phyloP scores from a whole-genome alignment of 148 eudicot species.

The Nyssa sinensis region DNA sequence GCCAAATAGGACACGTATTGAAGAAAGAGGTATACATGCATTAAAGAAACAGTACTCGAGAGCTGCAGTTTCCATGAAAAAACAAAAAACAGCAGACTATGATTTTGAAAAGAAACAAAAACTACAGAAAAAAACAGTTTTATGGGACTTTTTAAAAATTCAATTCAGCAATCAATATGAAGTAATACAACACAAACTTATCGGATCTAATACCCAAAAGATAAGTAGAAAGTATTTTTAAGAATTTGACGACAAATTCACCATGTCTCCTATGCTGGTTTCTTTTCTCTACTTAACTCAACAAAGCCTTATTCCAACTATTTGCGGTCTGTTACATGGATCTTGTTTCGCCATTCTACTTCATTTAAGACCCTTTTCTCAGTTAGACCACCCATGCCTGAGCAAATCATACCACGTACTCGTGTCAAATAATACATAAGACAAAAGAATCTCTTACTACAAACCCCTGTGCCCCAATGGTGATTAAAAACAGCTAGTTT shows the following conservation, averaged over 20 bases:
- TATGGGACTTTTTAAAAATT: background rate
- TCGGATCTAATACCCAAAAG: too few relatives aligned
- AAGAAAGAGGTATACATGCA: background rate
- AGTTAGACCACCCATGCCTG: too few relatives aligned
- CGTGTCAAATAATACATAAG: background rate
- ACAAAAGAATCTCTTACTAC: too few relatives aligned
- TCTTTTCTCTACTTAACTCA: background rate
- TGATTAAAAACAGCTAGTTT: too few relatives aligned
- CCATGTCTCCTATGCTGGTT: too few relatives aligned
- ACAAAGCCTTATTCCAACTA: background rate
- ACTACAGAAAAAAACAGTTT: background rate
- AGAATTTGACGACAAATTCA: background rate
- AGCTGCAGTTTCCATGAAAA: constrained; percentile 4
- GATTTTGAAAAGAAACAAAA: constrained; percentile 12
- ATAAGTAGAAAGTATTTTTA: too few relatives aligned
- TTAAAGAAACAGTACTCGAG: background rate
- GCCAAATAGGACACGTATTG: background rate
- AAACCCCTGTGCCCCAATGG: too few relatives aligned
- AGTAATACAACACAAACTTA: too few relatives aligned
- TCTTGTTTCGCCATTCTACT: too few relatives aligned
- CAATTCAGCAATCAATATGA: background rate
- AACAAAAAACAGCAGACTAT: background rate
- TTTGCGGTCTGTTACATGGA: too few relatives aligned
- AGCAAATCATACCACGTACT: too few relatives aligned
- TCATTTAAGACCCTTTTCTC: too few relatives aligned